Base-by-base conservation (phyloP, 495 filamentous ascomycete species). In the Neurospora pannonica region DNA sequence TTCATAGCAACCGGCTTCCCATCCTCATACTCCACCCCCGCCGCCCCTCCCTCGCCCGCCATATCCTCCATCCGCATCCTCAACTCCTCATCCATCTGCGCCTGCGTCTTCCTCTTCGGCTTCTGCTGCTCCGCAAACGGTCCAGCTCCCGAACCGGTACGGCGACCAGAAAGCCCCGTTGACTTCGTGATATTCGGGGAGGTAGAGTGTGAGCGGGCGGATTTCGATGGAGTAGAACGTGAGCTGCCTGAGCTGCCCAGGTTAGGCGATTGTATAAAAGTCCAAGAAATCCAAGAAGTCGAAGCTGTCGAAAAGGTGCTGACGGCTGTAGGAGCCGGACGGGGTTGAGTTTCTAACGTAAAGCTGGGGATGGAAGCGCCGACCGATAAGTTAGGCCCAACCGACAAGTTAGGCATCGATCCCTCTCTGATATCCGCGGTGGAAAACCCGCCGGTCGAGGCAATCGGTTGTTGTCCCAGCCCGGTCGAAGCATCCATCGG, bases 21-120 rank as follows among this genome's bases (percentile, higher is more conserved):
- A 76, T 95, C 88, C 79, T 95, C 92, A 75, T 91, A 90, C 82
- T 95, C 93, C 10, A 95, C 84, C 2, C 94, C 94, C n/a, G 91
- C 85, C 46, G 86, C 89, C 8, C 93, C 94, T 38, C 93, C 93
- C 21, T 91, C 92, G 4, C 93, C 93, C 1, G 91, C 86, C 19
- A 93, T 86, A 21, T 87, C 88, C 76, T 91, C 89, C 72, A 95
- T 86, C 76, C 91, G 91, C 74, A 86, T 79, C 34, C 84, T 85
- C 7, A 96, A 81, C 75, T 93, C 92, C 69, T 90, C 88, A 79
- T 96, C 93, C 31, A 89, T 79, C 76, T 94, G 83, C 31, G 87
- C 83, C 71, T 89, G 83, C 1, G 88, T 89, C 79, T 82, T 84
- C 43, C 76, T 72, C 40, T 77, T 80, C 0, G 73, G 40, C 21